Conservation (phyloP, 805 yeast genomes). For the Brettanomyces bruxellensis region DNA sequence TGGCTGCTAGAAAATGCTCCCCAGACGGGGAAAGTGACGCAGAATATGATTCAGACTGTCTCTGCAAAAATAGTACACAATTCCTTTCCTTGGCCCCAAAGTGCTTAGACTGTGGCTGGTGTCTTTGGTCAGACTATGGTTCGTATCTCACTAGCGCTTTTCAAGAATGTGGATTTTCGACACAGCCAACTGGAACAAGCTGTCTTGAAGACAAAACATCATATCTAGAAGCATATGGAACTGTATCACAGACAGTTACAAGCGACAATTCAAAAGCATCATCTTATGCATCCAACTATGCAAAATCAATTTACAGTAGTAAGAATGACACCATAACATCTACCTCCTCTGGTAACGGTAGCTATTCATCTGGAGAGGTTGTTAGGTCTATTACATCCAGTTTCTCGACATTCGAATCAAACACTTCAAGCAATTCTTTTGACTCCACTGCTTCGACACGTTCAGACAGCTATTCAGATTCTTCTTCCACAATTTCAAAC, state of each 20-base stretch:
- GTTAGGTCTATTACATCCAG: no score
- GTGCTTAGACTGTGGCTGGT: slow-evolving; percentile 32
- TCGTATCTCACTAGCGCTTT: slow-evolving; percentile 21
- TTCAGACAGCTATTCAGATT: no score
- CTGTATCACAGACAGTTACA: background rate
- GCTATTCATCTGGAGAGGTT: no score
- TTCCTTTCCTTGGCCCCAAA: slow-evolving; percentile 19
- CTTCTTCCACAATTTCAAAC: no score
- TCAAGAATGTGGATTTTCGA: slow-evolving; percentile 19
- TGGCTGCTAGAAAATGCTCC: slow-evolving; percentile 24
- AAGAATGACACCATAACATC: background rate
- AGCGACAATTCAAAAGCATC: background rate
- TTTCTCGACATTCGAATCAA: no score
- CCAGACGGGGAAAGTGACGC: slow-evolving; percentile 15
- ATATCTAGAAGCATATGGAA: background rate
- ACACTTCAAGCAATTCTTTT: no score
- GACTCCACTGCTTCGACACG: no score
- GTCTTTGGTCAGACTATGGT: slow-evolving; percentile 27
- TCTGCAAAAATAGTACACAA: slow-evolving; percentile 19
- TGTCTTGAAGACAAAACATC: slow-evolving; percentile 8
- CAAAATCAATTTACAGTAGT: background rate
- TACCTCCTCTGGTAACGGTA: no score
- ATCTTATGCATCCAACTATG: background rate
- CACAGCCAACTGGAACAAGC: slow-evolving; percentile 25
- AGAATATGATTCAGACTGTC: slow-evolving; percentile 22